These are phyloP conservation scores for Lyophyllum shimeji DNA, from an alignment of 768 basidiomycete species.

Conservation along the genomic window DNA sequence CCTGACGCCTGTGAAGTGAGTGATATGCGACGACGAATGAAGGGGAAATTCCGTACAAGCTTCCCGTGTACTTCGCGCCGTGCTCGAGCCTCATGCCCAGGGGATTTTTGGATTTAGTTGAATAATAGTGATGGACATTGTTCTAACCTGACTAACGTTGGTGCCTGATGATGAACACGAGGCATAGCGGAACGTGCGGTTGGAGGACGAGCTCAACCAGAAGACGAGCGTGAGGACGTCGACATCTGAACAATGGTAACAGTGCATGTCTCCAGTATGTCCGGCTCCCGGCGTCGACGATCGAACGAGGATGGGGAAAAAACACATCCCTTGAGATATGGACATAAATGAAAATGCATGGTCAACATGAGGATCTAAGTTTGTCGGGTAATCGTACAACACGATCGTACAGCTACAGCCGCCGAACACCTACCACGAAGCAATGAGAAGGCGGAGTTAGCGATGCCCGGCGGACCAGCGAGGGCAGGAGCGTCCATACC, in stretches of 20 bases:
- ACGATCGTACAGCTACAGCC: not conserved
- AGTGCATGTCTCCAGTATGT: not conserved
- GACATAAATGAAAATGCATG: slow-evolving; percentile 2
- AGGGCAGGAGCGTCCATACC: not conserved
- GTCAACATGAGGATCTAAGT: slow-evolving; percentile 9
- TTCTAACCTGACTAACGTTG: not conserved
- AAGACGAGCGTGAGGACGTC: too few species aligned
- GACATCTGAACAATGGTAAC: too few species aligned
- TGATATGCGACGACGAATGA: not conserved
- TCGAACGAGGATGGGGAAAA: not conserved
- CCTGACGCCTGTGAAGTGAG: slow-evolving; percentile 1
- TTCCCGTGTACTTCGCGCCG: not conserved
- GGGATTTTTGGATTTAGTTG: not conserved
- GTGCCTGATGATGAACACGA: slow-evolving; percentile 10
- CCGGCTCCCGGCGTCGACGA: not conserved
- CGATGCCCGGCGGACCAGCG: not conserved
- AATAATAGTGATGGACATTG: not conserved
- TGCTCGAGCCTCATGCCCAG: not conserved
- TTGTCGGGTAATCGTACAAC: slow-evolving; percentile 4
- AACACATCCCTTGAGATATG: not conserved
- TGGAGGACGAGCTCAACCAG: not conserved
- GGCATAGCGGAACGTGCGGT: slow-evolving; percentile 1
- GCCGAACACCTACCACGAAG: slow-evolving; percentile 5
- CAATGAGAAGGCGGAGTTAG: slow-evolving; percentile 2
- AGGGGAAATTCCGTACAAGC: not conserved